Evolutionary conservation across 164 flowering plant species (phyloP), one percentile per base, ranked within the genome.

Genomic region (Aristolochia contorta): DNA sequence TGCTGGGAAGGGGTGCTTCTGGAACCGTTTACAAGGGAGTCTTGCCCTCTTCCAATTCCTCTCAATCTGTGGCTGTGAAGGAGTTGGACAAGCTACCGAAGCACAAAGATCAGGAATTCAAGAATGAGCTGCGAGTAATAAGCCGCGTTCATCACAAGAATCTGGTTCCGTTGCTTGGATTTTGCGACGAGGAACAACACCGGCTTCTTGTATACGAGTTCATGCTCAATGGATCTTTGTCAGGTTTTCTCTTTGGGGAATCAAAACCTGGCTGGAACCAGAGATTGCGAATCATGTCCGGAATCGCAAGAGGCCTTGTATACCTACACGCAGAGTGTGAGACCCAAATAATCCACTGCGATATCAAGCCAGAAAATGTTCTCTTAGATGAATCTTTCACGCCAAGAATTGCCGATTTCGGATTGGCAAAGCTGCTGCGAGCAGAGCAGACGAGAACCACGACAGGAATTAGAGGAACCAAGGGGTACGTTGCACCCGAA

Each of bases 401-500:
- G 14, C 55, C 70, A 18, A 56, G 47, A 52, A 61, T 66, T 3
- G 16, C 69, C 1, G 69, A 66, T 41, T 66, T 66, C 30, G 69
- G 69, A 20, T 24, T 66, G 25, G 69, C 69, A 6, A 75, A 75
- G 65, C 74, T 72, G 27, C 47, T 75, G 69, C 53, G n/a, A 45
- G 13, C 49, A 0, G 66, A 67, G 20, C 71, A 69, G 37, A 67
- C 74, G 10, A 71, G 57, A 30, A 75, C 76, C 0, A 21, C 8
- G 18, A 75, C 74, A 2, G 52, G 51, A 45, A 65, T 65, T 22
- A 30, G 67, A 32, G 67, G 67, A 30, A 65, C 61, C 21, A 57
- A 19, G n/a, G 67, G 61, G 9, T 64, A 74, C 45, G 65, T 74
- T 18, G 74, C 78, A 5, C 72, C 78, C 3, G 76, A 75, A 62